phyloP scores from a whole-genome alignment of 108 stramenopile genomes.

The Conticribra guillardii region DNA sequence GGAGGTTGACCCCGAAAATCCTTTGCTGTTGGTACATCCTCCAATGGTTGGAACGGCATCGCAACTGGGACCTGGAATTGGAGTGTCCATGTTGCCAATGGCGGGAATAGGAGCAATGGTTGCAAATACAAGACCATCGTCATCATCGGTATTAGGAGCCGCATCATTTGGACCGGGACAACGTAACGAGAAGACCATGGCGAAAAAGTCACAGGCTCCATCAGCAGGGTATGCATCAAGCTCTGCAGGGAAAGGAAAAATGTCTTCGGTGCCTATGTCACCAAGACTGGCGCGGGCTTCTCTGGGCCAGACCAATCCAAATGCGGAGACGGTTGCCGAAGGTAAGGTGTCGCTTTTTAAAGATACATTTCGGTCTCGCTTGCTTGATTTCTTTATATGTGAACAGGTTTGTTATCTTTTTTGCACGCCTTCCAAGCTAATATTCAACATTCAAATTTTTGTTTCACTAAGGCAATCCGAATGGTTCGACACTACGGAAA shows the following conservation, averaged over 20 bases:
- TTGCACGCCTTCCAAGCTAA: too few relatives aligned
- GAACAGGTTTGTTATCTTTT: too few relatives aligned
- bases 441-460: too few relatives aligned
- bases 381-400: background rate
- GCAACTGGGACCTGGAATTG: background rate
- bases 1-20: constrained; percentile 63
- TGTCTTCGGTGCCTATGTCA: background rate
- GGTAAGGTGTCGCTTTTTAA: background rate
- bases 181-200: too few relatives aligned
- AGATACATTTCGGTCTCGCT: too few relatives aligned
- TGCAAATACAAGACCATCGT: too few relatives aligned
- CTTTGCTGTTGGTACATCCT: constrained; percentile 29
- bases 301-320: background rate
- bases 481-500: constrained; percentile 71
- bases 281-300: background rate
- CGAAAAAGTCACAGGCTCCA: too few relatives aligned
- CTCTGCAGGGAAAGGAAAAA: too few relatives aligned
- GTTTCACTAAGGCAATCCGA: constrained; percentile 30
- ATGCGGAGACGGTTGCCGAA: background rate
- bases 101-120: too few relatives aligned
- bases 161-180: background rate
- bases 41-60: background rate
- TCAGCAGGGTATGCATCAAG: too few relatives aligned
- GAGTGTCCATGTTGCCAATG: too few relatives aligned
- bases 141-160: too few relatives aligned